These are phyloP conservation scores for Fallopia convolvulus DNA, from an alignment of 148 eudicot species.

Conservation along the genomic window DNA sequence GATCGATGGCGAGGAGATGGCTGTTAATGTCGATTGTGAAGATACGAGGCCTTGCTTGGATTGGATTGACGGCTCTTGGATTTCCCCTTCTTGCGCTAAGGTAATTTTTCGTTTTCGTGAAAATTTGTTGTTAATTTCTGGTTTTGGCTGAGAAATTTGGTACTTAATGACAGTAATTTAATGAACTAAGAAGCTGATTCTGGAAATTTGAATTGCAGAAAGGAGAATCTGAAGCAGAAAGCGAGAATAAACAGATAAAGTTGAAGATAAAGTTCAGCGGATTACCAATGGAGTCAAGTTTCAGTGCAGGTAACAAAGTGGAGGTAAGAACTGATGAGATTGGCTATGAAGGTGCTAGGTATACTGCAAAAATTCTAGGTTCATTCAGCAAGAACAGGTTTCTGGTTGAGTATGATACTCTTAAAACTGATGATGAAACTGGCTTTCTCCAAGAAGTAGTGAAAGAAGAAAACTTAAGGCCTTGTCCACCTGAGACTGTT, in stretches of 20 bases:
- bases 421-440: neutral
- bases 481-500: neutral
- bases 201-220: neutral
- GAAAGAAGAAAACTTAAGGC: constrained; percentile 6
- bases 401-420: constrained; percentile 6
- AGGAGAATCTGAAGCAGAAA: neutral
- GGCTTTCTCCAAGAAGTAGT: neutral
- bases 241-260: neutral
- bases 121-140: neutral
- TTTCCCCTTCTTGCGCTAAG: neutral
- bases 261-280: neutral
- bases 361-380: neutral
- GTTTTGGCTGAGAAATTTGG: neutral
- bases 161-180: neutral
- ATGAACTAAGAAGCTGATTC: neutral
- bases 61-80: constrained; percentile 2
- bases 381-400: neutral
- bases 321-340: constrained; percentile 6
- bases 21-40: neutral
- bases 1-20: neutral
- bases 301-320: neutral
- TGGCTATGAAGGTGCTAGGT: constrained; percentile 7
- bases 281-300: neutral
- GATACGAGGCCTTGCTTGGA: neutral
- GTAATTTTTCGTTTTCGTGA: neutral